Conservation (phyloP, 2,329 filamentous ascomycete genomes). For the Orbilia brochopaga region DNA sequence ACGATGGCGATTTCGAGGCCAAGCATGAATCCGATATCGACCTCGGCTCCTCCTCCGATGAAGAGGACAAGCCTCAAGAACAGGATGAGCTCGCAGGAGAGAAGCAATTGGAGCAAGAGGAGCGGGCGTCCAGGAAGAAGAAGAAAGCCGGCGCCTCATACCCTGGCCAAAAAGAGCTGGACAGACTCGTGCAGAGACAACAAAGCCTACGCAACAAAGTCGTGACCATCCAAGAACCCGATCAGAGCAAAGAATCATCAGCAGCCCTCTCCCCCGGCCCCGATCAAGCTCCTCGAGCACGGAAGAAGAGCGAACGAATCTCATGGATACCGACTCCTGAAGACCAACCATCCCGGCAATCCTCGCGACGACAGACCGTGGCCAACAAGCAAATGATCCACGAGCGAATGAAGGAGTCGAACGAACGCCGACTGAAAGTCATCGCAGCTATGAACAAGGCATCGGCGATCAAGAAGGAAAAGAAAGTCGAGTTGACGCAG, state of each 20-base stretch:
- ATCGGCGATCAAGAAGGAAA: conserved; percentile 70
- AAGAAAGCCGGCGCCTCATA: conserved; percentile 79
- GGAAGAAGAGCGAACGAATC: conserved; percentile 74
- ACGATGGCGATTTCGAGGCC: conserved; percentile 73
- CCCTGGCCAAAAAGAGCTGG: conserved; percentile 55
- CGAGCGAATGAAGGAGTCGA: conserved; percentile 73
- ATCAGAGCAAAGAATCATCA: conserved; percentile 12
- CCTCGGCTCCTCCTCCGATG: conserved; percentile 83
- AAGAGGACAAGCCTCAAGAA: conserved; percentile 73
- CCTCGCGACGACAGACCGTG: conserved; percentile 64
- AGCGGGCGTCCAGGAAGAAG: conserved; percentile 71
- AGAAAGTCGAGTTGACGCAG: conserved; percentile 80
- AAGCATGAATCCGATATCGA: conserved; percentile 75
- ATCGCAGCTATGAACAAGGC: conserved; percentile 66
- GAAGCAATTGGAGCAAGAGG: conserved; percentile 77
- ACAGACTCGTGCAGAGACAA: conserved; percentile 41
- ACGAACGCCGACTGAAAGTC: conserved; percentile 56
- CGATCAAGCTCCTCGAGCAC: conserved; percentile 56
- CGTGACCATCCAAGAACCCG: conserved; percentile 44
- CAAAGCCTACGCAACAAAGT: conserved; percentile 41
- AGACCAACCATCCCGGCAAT: conserved; percentile 56
- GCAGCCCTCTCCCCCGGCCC: conserved; percentile 2
- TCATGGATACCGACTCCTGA: conserved; percentile 67
- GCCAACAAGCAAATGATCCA: conserved; percentile 49
- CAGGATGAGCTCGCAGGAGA: conserved; percentile 78